A percentile compares a stretch with the other conserved stretches of the same genome.
phyloP scores from a whole-genome alignment of 2,329 filamentous ascomycete species.

The Mollisia scopiformis region DNA sequence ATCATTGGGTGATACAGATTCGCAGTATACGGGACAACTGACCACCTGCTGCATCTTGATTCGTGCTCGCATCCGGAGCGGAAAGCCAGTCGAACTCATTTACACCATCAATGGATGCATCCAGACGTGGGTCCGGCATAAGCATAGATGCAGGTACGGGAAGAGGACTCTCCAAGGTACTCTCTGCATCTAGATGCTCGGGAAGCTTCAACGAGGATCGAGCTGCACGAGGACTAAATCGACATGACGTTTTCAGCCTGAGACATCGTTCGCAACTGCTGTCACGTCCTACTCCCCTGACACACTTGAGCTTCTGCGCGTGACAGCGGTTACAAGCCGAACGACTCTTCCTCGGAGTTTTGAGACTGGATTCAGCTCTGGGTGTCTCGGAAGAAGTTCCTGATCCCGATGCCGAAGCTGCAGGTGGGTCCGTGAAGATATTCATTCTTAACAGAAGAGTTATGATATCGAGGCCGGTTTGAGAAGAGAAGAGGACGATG shows the following conservation, averaged over 20 bases:
- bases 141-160: background rate
- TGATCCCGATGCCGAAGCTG: constrained; percentile 4
- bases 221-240: constrained; percentile 6
- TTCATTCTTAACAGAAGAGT: too few species aligned
- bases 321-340: constrained; percentile 19
- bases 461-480: too few species aligned
- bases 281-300: background rate
- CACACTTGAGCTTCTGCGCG: constrained; percentile 14
- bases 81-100: too few species aligned
- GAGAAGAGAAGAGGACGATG: too few species aligned
- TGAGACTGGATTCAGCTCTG: background rate
- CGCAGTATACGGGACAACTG: too few species aligned
- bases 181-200: too few species aligned
- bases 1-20: too few species aligned
- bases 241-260: constrained; percentile 12
- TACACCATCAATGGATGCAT: too few species aligned
- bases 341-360: constrained; percentile 7
- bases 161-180: too few species aligned
- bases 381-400: background rate
- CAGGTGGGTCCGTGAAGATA: background rate
- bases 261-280: constrained; percentile 13
- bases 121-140: background rate
- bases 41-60: too few species aligned
- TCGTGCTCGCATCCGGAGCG: too few species aligned
- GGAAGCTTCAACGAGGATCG: constrained; percentile 2